Evolutionary conservation across 176 grass and related monocot species (phyloP).

Genomic region (Carex scoparia): DNA sequence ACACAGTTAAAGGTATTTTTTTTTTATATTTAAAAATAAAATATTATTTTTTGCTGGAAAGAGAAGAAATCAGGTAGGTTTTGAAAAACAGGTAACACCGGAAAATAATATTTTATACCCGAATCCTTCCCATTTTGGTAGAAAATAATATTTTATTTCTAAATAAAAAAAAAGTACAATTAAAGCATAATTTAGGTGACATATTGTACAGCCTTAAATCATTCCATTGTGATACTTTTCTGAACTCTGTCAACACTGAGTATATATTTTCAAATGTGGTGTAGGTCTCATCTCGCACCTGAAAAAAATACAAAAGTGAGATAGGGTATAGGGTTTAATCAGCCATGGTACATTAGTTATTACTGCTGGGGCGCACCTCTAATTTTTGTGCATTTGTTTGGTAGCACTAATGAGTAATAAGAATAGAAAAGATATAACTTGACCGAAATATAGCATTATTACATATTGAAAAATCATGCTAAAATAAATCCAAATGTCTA

Average conservation of each 20-base stretch:
- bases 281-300: slow-evolving; percentile 98
- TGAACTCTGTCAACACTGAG: slow-evolving; percentile 75
- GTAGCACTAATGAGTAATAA: not conserved
- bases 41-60: no score
- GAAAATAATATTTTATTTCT: no score
- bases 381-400: not conserved
- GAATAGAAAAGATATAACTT: not conserved
- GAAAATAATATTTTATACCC: no score
- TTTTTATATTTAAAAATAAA: no score
- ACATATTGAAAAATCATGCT: no score
- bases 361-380: not conserved
- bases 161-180: no score
- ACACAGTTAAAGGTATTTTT: no score
- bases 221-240: slow-evolving; percentile 91
- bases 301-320: not conserved
- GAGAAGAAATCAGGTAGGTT: no score
- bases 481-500: not conserved
- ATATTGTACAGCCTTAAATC: slow-evolving; percentile 5
- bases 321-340: not conserved
- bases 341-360: not conserved
- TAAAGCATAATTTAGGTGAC: not conserved
- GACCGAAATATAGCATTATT: not conserved
- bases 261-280: slow-evolving; percentile 97
- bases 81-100: no score
- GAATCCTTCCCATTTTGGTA: no score